A percentile compares a stretch with the other conserved stretches of the same genome.
These are phyloP conservation scores for Pseudozyma tsukubaensis DNA, from an alignment of 1,284 basidiomycete species.

Conservation along the genomic window DNA sequence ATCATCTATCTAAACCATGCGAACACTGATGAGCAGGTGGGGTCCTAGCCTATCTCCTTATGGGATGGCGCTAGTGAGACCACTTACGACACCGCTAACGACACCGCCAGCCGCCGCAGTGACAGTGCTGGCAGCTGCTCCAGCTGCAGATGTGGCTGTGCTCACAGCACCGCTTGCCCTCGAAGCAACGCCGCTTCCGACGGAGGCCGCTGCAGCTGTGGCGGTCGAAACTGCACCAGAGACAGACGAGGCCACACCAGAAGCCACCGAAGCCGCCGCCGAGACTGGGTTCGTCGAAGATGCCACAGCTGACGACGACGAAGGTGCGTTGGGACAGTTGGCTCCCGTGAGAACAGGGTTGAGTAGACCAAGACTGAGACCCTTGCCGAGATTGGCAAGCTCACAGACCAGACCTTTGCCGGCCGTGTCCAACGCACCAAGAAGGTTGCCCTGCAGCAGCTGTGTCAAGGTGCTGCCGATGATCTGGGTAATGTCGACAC, in stretches of 20 bases:
- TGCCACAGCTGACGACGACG: constrained; percentile 9
- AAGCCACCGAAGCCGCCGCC: constrained; percentile 1
- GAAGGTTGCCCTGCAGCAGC: constrained; percentile 17
- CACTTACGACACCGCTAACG: constrained; percentile 1
- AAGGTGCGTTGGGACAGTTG: constrained; percentile 23
- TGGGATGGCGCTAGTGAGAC: too few species aligned
- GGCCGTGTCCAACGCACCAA: constrained; percentile 17
- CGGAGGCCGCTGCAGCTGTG: not conserved
- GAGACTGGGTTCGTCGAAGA: constrained; percentile 16
- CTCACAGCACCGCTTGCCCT: not conserved
- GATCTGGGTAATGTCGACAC: constrained; percentile 12
- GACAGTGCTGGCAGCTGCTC: too few species aligned
- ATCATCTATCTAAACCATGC: too few species aligned
- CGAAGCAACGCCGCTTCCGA: not conserved
- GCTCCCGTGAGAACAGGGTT: constrained; percentile 19
- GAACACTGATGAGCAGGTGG: too few species aligned
- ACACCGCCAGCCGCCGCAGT: constrained; percentile 1
- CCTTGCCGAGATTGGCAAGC: constrained; percentile 12
- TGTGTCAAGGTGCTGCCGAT: constrained; percentile 11
- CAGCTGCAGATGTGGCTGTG: not conserved
- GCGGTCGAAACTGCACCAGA: not conserved
- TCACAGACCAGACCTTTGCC: constrained; percentile 17
- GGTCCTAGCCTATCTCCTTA: too few species aligned
- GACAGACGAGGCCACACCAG: constrained; percentile 5
- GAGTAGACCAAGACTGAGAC: constrained; percentile 15